A percentile compares a stretch with the other conserved stretches of the same genome.
Conservation (phyloP, 2,329 filamentous ascomycete genomes). For the Cladorrhinum sp. region DNA sequence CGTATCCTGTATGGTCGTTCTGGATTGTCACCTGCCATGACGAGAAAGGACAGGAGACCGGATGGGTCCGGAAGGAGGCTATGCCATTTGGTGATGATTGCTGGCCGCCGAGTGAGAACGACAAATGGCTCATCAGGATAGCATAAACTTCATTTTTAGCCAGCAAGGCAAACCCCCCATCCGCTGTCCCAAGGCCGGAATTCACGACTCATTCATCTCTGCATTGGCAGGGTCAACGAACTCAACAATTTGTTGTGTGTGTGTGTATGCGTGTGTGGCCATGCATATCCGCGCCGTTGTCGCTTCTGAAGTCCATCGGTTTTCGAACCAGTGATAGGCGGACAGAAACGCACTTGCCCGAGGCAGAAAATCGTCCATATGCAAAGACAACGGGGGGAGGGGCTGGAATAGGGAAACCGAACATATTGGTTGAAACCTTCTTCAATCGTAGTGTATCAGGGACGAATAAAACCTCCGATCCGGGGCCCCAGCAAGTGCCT, state of each 20-base stretch:
- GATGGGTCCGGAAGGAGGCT: neutral
- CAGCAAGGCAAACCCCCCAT: neutral
- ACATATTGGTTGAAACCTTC: neutral
- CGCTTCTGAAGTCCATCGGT: neutral
- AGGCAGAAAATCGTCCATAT: neutral
- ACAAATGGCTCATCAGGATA: neutral
- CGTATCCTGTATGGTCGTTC: neutral
- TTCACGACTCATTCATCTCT: neutral
- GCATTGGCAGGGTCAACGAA: neutral
- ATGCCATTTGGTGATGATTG: neutral
- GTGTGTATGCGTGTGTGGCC: neutral
- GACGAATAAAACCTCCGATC: conserved; percentile 6
- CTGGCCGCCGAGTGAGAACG: neutral
- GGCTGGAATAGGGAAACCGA: conserved; percentile 8
- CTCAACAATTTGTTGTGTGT: neutral
- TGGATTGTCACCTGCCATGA: neutral
- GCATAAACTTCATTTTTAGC: neutral
- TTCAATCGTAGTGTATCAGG: neutral
- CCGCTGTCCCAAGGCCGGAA: neutral
- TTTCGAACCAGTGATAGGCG: neutral
- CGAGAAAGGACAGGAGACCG: neutral
- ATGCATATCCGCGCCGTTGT: neutral
- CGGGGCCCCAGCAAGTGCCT: neutral
- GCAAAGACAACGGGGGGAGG: neutral
- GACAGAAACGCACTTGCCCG: neutral